A percentile compares a stretch with the other conserved stretches of the same genome.
These are phyloP conservation scores for Juglanconis sp. DNA, from an alignment of 2,329 filamentous ascomycete species.

Conservation along the genomic window DNA sequence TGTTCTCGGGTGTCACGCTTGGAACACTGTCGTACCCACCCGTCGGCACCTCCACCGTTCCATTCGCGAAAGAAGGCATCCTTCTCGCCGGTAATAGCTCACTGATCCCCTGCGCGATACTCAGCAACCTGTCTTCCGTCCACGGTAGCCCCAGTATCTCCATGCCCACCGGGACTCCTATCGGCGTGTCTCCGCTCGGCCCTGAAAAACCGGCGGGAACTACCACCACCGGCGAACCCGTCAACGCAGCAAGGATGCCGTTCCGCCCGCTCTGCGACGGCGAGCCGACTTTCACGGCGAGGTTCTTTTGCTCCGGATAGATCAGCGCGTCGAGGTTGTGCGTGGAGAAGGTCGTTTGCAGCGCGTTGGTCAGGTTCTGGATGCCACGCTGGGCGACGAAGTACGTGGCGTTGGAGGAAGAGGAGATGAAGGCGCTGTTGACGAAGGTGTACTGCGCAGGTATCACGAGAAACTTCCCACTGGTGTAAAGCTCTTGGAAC, in stretches of 20 bases:
- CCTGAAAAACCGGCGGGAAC: constrained; percentile 53
- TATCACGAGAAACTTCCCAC: constrained; percentile 56
- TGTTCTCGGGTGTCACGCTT: constrained; percentile 38
- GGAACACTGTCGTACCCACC: constrained; percentile 42
- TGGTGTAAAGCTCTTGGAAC: constrained; percentile 47
- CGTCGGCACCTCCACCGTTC: constrained; percentile 30
- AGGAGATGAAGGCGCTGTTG: constrained; percentile 46
- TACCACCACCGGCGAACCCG: constrained; percentile 39
- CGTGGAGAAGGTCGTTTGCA: constrained; percentile 47
- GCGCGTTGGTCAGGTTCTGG: constrained; percentile 45
- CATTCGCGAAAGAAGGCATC: constrained; percentile 32
- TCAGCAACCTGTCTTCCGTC: constrained; percentile 51
- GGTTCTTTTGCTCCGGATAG: constrained; percentile 63
- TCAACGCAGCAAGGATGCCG: constrained; percentile 38
- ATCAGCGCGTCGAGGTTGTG: constrained; percentile 55
- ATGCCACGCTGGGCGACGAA: constrained; percentile 44
- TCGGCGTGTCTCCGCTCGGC: constrained; percentile 43
- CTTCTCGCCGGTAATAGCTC: constrained; percentile 41
- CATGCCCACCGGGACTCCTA: constrained; percentile 62
- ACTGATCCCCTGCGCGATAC: constrained; percentile 51
- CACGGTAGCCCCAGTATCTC: constrained; percentile 59
- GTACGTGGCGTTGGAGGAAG: constrained; percentile 46
- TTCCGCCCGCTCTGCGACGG: constrained; percentile 57
- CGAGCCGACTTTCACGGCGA: constrained; percentile 57
- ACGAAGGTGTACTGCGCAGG: constrained; percentile 56